Conservation (phyloP, 2,329 filamentous ascomycete species). For the Cordyceps javanica region DNA sequence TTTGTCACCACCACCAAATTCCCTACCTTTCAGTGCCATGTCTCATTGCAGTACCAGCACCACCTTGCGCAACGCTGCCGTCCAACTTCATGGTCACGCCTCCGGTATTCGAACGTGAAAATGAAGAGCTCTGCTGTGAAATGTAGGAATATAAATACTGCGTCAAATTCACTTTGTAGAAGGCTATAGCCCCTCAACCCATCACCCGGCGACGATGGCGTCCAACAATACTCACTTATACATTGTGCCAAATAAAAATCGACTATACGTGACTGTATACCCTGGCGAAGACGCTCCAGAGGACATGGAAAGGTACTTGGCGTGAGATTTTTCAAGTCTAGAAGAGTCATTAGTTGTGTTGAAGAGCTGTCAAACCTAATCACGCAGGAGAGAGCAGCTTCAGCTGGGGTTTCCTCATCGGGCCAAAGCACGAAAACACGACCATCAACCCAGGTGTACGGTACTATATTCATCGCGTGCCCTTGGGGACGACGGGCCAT, state of each 20-base stretch:
- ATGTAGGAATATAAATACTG: not conserved
- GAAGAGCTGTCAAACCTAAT: not conserved
- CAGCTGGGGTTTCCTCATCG: constrained; percentile 11
- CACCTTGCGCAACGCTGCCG: not conserved
- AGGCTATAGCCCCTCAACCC: not conserved
- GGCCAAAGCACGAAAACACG: constrained; percentile 11
- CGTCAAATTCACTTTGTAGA: not conserved
- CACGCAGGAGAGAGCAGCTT: not conserved
- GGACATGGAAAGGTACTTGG: constrained; percentile 1
- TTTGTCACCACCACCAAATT: not conserved
- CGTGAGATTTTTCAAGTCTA: not conserved
- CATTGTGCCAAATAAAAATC: constrained; percentile 2
- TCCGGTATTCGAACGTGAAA: not conserved
- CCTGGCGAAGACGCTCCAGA: constrained; percentile 2
- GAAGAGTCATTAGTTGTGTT: not conserved
- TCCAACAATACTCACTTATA: constrained; percentile 4
- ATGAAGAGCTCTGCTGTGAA: not conserved
- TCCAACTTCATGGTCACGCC: not conserved
- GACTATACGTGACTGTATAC: constrained; percentile 8
- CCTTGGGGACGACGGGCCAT: not conserved
- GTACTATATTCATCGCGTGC: constrained; percentile 4
- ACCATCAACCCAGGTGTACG: not conserved
- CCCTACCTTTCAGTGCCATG: not conserved
- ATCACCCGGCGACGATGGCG: not conserved
- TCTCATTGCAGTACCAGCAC: not conserved